These are phyloP conservation scores for Penstemon davidsonii DNA, from an alignment of 257 asterid genomes.

Conservation along the genomic window DNA sequence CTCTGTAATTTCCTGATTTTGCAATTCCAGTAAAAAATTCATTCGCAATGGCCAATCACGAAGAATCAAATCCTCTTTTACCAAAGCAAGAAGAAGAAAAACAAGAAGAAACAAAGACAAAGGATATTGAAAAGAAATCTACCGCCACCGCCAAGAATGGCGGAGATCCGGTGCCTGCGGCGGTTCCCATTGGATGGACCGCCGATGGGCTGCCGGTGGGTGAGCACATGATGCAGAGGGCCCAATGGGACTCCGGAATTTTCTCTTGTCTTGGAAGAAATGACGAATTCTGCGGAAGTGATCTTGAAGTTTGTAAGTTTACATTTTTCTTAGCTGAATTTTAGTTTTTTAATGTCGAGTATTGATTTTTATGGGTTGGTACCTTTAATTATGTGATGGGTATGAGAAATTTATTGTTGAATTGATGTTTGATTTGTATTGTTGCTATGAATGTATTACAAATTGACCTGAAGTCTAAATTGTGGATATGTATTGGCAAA, in stretches of 20 bases:
- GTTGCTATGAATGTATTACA: neutral
- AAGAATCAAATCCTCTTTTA: slow-evolving; percentile 71
- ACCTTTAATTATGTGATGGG: slow-evolving; percentile 15
- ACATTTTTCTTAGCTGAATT: neutral
- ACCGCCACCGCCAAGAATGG: slow-evolving; percentile 31
- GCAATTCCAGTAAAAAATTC: neutral
- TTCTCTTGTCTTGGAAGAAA: slow-evolving; percentile 56
- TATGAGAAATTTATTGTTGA: no score
- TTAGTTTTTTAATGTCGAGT: slow-evolving; percentile 5
- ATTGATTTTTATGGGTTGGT: slow-evolving; percentile 22
- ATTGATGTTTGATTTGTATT: slow-evolving; percentile 6
- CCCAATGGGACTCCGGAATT: slow-evolving; percentile 53
- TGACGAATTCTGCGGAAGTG: slow-evolving; percentile 63
- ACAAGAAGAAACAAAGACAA: slow-evolving; percentile 22
- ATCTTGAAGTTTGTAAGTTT: slow-evolving; percentile 68
- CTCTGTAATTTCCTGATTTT: neutral
- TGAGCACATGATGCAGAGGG: slow-evolving; percentile 39
- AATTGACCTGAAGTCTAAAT: neutral
- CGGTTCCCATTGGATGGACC: slow-evolving; percentile 63
- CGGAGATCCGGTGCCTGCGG: slow-evolving; percentile 32
- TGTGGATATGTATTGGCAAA: neutral
- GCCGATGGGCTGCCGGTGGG: slow-evolving; percentile 76
- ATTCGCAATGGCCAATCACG: slow-evolving; percentile 44
- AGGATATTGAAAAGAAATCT: slow-evolving; percentile 32
- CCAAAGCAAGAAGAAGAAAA: slow-evolving; percentile 42